Base-by-base conservation (phyloP, 371 early-diverging fungal genomes). In the Astathelohania contejeani region DNA sequence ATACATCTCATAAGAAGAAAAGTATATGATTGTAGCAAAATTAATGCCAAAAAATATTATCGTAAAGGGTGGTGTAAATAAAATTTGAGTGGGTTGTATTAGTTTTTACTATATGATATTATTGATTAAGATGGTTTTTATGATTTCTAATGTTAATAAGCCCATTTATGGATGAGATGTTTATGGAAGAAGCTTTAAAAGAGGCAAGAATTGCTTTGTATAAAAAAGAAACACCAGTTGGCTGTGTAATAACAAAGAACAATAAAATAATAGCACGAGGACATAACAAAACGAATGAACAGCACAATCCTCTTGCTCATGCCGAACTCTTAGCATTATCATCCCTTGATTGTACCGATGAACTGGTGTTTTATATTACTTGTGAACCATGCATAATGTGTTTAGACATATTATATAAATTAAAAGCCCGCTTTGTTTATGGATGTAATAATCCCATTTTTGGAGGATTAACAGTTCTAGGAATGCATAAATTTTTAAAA, bases 321-420 rank as follows among this genome's bases (percentile, higher is more conserved):
- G 72, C 72, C 16, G 75, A 74, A 58, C 27, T 70, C 10, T 22
- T 70, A 10, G 50, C 38, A 26, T 29, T 49, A 16, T n/a, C 4
- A 37, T 18, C 14, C 9, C 35, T n/a, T 18, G 38, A 6, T 6
- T 3, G 10, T 6, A 19, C n/a, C 45, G 37, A 35, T 35, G 46
- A 63, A 22, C 27, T 60, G n/a, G 54, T 47, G 24, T 60, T 74
- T 32, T 71, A 68, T 46, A 54, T 74, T 16, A 74, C 72, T 28
- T 65, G 72, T 43, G 75, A 74, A 53, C 75, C 75, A 16, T 74
- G 75, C 47, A 57, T 70, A 9, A 74, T 74, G 75, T 74, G 75
- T 51, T 37, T 60, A 19, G 60, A 66, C 10, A 49, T 67, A 38
- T 16, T 71, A 20, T 16, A 58, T 14, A 60, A 59, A 47, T 12